A percentile compares a stretch with the other conserved stretches of the same genome.
Evolutionary conservation across 2,329 filamentous ascomycete genomes (phyloP).

Genomic region (Fusarium burgessii): DNA sequence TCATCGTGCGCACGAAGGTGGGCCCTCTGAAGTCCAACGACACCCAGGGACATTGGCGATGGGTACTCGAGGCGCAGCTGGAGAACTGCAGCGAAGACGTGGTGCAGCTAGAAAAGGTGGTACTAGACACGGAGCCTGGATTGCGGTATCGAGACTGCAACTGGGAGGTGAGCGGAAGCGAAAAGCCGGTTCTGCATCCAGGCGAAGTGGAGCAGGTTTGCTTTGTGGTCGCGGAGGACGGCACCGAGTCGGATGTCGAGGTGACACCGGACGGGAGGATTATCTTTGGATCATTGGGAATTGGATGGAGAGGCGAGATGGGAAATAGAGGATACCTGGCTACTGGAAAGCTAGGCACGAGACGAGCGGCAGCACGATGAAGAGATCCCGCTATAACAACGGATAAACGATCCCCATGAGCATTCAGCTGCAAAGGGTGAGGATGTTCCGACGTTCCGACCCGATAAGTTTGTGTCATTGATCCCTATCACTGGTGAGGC

Average conservation of each 20-base stretch:
- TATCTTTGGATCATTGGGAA: slow-evolving; percentile 82
- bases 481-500: not conserved
- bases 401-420: slow-evolving; percentile 19
- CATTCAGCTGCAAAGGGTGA: not conserved
- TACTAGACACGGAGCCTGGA: slow-evolving; percentile 65
- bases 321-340: slow-evolving; percentile 88
- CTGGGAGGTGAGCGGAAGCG: slow-evolving; percentile 60
- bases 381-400: slow-evolving; percentile 8
- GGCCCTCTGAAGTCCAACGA: slow-evolving; percentile 64
- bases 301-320: slow-evolving; percentile 91
- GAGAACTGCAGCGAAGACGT: slow-evolving; percentile 92
- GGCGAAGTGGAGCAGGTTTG: slow-evolving; percentile 75
- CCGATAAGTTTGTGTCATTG: not conserved
- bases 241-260: slow-evolving; percentile 51
- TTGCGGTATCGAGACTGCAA: slow-evolving; percentile 67
- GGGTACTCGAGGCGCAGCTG: slow-evolving; percentile 91
- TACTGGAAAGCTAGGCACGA: slow-evolving; percentile 80
- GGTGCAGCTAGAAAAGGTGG: slow-evolving; percentile 79
- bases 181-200: slow-evolving; percentile 68
- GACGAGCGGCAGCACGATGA: slow-evolving; percentile 52
- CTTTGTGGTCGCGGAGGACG: slow-evolving; percentile 65
- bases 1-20: slow-evolving; percentile 92
- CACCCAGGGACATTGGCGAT: slow-evolving; percentile 57
- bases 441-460: not conserved
- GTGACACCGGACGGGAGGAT: slow-evolving; percentile 68